phyloP scores from a whole-genome alignment of 306 rosid genomes.

The Hylodesmum podocarpum region DNA sequence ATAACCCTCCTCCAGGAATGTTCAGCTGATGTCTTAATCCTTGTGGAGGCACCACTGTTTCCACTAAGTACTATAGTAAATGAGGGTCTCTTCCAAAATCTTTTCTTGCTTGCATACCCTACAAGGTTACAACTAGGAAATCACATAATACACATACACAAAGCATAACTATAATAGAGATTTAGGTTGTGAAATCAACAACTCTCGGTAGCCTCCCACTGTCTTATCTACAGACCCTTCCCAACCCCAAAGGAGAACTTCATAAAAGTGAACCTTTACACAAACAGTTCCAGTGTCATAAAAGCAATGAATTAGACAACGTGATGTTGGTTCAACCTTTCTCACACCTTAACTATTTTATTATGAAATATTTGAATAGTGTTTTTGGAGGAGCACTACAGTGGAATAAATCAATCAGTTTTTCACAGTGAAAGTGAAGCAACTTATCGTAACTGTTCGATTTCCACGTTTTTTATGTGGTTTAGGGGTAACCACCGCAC shows the following conservation, averaged over 20 bases:
- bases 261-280: slow-evolving; percentile 23
- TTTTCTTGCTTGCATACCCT: neutral
- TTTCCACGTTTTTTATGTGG: neutral
- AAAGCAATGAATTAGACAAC: slow-evolving; percentile 16
- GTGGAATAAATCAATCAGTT: neutral
- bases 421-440: neutral
- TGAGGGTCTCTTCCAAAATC: neutral
- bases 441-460: neutral
- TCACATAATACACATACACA: neutral
- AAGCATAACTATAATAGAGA: neutral
- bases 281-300: neutral
- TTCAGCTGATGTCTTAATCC: neutral
- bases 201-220: neutral
- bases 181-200: slow-evolving; percentile 8
- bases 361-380: neutral
- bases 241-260: neutral
- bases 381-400: no score
- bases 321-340: neutral
- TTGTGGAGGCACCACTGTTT: neutral
- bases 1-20: slow-evolving; percentile 1
- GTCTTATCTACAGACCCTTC: neutral
- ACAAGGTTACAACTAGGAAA: slow-evolving; percentile 8
- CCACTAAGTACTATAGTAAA: neutral
- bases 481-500: neutral
- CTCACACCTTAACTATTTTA: neutral